Evolutionary conservation across 202 grass and related monocot species (phyloP).

Genomic region (Panicum virgatum): DNA sequence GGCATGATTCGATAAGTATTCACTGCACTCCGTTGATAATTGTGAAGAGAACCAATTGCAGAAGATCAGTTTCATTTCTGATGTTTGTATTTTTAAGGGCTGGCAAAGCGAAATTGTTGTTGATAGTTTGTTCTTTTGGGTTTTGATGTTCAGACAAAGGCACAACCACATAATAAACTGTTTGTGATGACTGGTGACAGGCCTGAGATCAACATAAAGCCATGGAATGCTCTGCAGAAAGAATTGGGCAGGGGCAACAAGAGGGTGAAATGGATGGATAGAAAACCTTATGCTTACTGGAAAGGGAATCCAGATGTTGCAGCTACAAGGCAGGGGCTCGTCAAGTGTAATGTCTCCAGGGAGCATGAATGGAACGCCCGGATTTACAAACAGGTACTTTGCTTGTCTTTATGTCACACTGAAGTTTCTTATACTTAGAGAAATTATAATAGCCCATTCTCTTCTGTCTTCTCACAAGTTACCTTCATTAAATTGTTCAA

Average conservation of each 20-base stretch:
- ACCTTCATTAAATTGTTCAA: conserved; percentile 5
- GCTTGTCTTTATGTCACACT: conserved; percentile 27
- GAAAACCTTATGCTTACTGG: conserved; percentile 92
- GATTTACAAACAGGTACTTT: conserved; percentile 70
- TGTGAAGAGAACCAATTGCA: neutral
- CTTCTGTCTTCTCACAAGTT: conserved; percentile 22
- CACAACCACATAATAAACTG: conserved; percentile 13
- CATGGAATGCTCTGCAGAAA: conserved; percentile 69
- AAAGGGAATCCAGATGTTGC: conserved; percentile 90
- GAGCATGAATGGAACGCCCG: conserved; percentile 84
- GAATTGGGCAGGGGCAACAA: conserved; percentile 58
- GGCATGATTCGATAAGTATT: neutral
- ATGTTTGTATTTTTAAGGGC: neutral
- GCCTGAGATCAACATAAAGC: conserved; percentile 95
- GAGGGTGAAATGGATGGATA: conserved; percentile 63
- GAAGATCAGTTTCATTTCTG: neutral
- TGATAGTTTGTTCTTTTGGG: neutral
- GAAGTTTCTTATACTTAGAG: conserved; percentile 2
- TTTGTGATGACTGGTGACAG: conserved; percentile 47
- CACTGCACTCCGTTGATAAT: neutral
- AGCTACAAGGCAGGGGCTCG: conserved; percentile 61
- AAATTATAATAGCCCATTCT: neutral
- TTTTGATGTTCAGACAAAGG: conserved; percentile 12
- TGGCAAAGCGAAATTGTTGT: conserved; percentile 11
- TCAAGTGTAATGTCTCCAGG: conserved; percentile 82